These are phyloP conservation scores for Phascolomyces articulosus DNA, from an alignment of 371 early-diverging fungal species.

Conservation along the genomic window DNA sequence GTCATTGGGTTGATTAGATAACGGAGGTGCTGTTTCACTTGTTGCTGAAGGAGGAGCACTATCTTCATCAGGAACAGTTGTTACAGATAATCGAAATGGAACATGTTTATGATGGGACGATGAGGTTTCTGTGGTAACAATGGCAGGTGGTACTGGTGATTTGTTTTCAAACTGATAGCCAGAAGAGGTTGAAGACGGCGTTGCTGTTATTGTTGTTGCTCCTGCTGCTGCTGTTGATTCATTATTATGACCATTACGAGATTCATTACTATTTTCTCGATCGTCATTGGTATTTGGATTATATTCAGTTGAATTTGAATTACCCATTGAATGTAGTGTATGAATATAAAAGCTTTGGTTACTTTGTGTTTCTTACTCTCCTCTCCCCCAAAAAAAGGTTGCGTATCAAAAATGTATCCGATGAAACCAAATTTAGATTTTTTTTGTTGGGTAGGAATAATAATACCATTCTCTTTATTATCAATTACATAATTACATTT, in stretches of 20 bases:
- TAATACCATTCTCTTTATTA: too few species aligned
- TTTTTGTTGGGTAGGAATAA: too few species aligned
- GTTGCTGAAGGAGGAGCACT: constrained; percentile 5
- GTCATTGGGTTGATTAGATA: background rate
- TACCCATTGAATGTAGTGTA: constrained; percentile 21
- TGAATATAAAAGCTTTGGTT: background rate
- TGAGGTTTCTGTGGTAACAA: constrained; percentile 2
- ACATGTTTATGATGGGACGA: constrained; percentile 11
- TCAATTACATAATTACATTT: too few species aligned
- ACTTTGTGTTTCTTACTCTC: background rate
- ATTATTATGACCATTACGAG: too few species aligned
- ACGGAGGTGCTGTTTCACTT: background rate
- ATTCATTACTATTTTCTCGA: background rate
- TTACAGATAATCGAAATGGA: constrained; percentile 14
- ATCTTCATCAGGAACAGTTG: background rate
- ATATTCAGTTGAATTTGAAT: constrained; percentile 22
- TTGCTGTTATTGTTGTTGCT: background rate
- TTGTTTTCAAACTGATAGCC: constrained; percentile 6
- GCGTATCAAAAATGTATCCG: background rate
- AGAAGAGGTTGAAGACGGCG: background rate
- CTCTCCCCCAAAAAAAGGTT: background rate
- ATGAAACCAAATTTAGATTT: too few species aligned
- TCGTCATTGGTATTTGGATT: constrained; percentile 2
- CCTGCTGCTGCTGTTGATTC: too few species aligned
- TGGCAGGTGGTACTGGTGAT: constrained; percentile 8